A percentile compares a stretch with the other conserved stretches of the same genome.
phyloP scores from a whole-genome alignment of 108 stramenopile species.

The Skeletonema menzelii region DNA sequence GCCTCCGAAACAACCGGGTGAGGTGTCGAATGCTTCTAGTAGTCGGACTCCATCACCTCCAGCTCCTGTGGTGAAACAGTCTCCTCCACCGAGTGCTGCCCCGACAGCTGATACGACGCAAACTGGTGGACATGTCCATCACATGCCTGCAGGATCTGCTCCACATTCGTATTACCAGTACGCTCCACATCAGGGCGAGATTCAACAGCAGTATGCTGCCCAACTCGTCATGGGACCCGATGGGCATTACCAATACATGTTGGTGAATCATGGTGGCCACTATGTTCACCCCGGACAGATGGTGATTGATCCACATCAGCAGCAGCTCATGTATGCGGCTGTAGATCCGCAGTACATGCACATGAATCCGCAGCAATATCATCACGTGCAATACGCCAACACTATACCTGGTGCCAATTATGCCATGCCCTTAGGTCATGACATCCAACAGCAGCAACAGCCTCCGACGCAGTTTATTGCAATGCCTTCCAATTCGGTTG shows the following conservation, averaged over 20 bases:
- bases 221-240: slow-evolving; percentile 77
- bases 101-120: background rate
- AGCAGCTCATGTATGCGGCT: slow-evolving; percentile 43
- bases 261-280: slow-evolving; percentile 48
- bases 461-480: slow-evolving; percentile 39
- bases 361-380: slow-evolving; percentile 39
- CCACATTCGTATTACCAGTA: slow-evolving; percentile 17
- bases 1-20: slow-evolving; percentile 3
- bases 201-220: slow-evolving; percentile 37
- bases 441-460: slow-evolving; percentile 7
- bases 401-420: slow-evolving; percentile 15
- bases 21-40: background rate
- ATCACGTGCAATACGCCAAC: slow-evolving; percentile 29
- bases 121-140: background rate
- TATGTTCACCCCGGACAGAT: slow-evolving; percentile 39
- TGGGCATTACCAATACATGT: slow-evolving; percentile 71
- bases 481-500: slow-evolving; percentile 21
- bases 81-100: background rate
- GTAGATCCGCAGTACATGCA: slow-evolving; percentile 24
- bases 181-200: slow-evolving; percentile 13
- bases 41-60: slow-evolving; percentile 15
- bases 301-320: slow-evolving; percentile 45
- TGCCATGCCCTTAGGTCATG: background rate
- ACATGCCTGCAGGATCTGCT: background rate
- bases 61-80: background rate